Percentiles rank a stretch among this genome's conserved stretches.
phyloP scores from a whole-genome alignment of 306 rosid species.

The Hippophae tibetana region DNA sequence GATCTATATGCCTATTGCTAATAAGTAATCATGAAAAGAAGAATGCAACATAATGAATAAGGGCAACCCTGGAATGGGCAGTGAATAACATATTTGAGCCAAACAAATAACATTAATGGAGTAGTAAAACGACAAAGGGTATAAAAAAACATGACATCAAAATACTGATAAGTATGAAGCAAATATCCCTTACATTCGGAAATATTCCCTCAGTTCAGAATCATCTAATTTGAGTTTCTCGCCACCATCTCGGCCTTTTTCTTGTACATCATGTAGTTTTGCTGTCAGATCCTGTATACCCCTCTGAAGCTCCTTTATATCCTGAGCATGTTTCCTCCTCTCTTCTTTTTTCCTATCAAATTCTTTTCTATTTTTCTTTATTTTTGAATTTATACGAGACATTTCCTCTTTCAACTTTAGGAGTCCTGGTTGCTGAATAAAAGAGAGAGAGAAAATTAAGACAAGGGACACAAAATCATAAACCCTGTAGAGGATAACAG shows the following conservation, averaged over 20 bases:
- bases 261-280: conserved; percentile 51
- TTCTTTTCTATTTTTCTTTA: conserved; percentile 62
- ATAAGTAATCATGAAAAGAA: neutral
- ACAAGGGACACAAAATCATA: neutral
- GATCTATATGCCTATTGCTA: neutral
- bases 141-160: too few relatives aligned
- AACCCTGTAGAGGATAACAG: conserved; percentile 1
- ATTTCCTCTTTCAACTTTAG: conserved; percentile 89
- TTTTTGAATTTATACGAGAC: conserved; percentile 79
- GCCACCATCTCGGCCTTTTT: conserved; percentile 51
- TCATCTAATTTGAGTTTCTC: conserved; percentile 59
- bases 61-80: too few relatives aligned
- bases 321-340: conserved; percentile 50
- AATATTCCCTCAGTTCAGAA: conserved; percentile 63
- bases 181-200: conserved; percentile 59
- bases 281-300: conserved; percentile 64
- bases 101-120: too few relatives aligned
- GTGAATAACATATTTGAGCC: too few relatives aligned
- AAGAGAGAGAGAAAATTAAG: conserved; percentile 18
- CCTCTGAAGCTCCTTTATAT: conserved; percentile 42
- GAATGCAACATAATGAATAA: too few relatives aligned
- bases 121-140: too few relatives aligned
- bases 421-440: conserved; percentile 90
- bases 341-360: conserved; percentile 59
- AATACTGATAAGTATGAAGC: neutral